Evolutionary conservation across 768 basidiomycete genomes (phyloP), one percentile per base, ranked within the genome.

Genomic region (Gloeostereum incarnatum): DNA sequence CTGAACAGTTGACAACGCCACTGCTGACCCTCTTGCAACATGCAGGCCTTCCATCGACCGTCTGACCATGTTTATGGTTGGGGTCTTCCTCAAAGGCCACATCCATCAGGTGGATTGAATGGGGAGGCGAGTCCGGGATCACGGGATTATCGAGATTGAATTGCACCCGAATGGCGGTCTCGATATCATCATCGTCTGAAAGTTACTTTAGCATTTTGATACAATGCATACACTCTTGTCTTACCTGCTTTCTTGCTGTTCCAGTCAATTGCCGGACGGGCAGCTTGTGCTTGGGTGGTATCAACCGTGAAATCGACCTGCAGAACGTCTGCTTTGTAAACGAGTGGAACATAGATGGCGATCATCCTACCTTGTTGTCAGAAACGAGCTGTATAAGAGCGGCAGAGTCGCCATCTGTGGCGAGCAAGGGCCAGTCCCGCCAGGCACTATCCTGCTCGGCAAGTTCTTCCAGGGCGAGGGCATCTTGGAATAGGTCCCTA

Each of bases 181-280:
- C 88, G 34, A 89, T 79, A 48, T 89, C 75, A 55, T 89, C 82
- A 49, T 92, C 88, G 51, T 88, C 88, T 90, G 45, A 26, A 4
- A 14, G 21, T 36, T 6, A 14, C 6, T 36, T 3, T 13, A 16
- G 23, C 25, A 42, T 9, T 13, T 21, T n/a, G 24, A 13, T 31
- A 10, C 36, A 25, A 38, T 25, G 25, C 21, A 7, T 16, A 2
- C 18, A 25, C 21, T n/a, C 11, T 19, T 22, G 10, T 10, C 66
- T 39, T 44, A 84, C 88, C 86, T 46, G 83, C 81, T 68, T 88
- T 87, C 62, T 89, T 89, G 57, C 87, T 94, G 47, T 88, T 88
- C 75, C 82, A 89, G 50, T 89, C 85, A 24, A 84, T 61, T 8
- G 55, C 60, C 18, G 63, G 54, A 5, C 80, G 71, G 26, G 76